Base-by-base conservation (phyloP, 2,329 filamentous ascomycete genomes). In the Penicillium digitatum region DNA sequence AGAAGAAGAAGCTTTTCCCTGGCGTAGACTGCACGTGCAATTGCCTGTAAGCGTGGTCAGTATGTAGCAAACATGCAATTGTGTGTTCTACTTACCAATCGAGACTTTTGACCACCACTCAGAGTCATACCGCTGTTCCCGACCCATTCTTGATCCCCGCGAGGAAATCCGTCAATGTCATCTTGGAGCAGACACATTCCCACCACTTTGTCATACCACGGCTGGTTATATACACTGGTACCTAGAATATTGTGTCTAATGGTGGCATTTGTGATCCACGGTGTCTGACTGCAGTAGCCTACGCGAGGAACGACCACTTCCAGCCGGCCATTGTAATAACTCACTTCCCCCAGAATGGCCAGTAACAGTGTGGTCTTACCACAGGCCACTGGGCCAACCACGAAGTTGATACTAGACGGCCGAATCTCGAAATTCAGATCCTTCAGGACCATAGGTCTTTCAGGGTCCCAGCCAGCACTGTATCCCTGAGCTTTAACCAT, bases 11-110 rank as follows among this genome's bases (percentile, higher is more conserved):
- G 48, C 7, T 65, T 59, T 8, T 66, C 55, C 2, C 67, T 57
- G 2, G 69, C 48, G 46, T 72, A 75, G 0, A 75, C 55, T 4
- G 70, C 65, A 7, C 72, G 63, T 1, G 72, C 72, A 16, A 74
- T 39, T 34, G 54, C 31, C 31, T 34, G 5, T 7, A 14, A 2
- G 6, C 6, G 5, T 14, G 14, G 14, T 34, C n/a, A 34, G 31
- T 34, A 34, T 34, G 7, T 34, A 16, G 31, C 6, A n/a, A 16
- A 7, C 5, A 34, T n/a, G 3, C 14, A 16, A 5, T 34, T n/a
- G 27, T n/a, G 6, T 7, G 16, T 16, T n/a, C 31, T 2, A 32
- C 31, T 14, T 34, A 34, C 55, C 31, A 69, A 27, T 14, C 66
- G 59, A 37, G 63, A 58, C 48, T 63, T 65, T 45, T 70, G 68